Base-by-base conservation (phyloP, 805 yeast species). In the Candida railenensis region DNA sequence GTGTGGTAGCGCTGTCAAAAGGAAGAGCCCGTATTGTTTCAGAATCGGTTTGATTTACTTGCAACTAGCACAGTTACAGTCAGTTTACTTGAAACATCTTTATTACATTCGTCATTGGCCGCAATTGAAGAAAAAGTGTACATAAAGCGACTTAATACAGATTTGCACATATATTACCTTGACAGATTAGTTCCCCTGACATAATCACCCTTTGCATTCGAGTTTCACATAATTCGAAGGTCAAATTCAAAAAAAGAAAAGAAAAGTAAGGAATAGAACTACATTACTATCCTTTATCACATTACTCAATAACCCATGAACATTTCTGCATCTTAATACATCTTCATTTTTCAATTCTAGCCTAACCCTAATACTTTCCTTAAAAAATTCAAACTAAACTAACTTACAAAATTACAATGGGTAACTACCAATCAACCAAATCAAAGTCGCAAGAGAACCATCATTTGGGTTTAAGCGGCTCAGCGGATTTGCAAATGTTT, bases 391-490 rank as follows among this genome's bases (percentile, higher is more conserved):
- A 5, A 25, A 25, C 30, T 25, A 25, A 25, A 25, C n/a, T n/a
- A n/a, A 25, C 11, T 25, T 25, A 25, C 30, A 25, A 5, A n/a
- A n/a, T n/a, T n/a, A n/a, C 30, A 25, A 36, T 36, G 39, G 19
- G 12, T n/a, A 36, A 36, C 39, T 36, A 36, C 22, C 39, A 11
- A 16, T 15, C 14, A 9, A 36, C 39, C 14, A 36, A 36, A 19
- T 36, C 39, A 9, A 36, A 36, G 22, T 36, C 39, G 21, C 30
- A 25, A 25, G 30, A 25, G 30, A 36, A 18, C 39, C 39, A 36
- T 19, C 39, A 36, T 18, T 25, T 25, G 30, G 30, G 30, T 11
- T 25, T 25, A 25, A 25, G 30, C 11, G 39, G 39, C n/a, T 15
- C 19, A 4, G 9, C 39, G 8, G 28, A 34, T 19, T 22, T 39